Evolutionary conservation across 768 basidiomycete genomes (phyloP), one percentile per base, ranked within the genome.

Genomic region (Suillus weaverae): DNA sequence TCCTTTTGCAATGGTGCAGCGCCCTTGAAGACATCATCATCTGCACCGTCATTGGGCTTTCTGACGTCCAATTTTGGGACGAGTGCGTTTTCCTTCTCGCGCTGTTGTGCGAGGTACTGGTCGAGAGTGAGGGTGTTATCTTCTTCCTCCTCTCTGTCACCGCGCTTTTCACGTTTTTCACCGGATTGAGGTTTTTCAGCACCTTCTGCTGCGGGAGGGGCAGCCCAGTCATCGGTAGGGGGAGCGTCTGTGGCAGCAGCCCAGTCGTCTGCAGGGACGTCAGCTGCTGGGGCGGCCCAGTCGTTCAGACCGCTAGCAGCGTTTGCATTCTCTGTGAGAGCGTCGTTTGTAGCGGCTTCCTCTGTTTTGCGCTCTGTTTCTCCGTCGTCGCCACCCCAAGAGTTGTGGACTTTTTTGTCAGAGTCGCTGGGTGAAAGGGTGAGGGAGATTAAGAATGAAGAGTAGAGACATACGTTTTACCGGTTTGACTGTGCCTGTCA

Each of bases 361-460:
- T 98, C 96, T 39, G 83, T 84, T 80, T 89, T 89, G 72, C 94
- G 84, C 79, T 98, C 97, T 44, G 90, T 77, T 70, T 81, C 84
- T 70, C 91, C 94, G 70, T 95, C 92, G 68, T 95, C 94, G 48
- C 91, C 93, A 68, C 97, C 97, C 97, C 97, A 99, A 69, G 89
- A 90, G 74, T 94, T 91, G 76, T 94, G 91, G 71, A 96, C 80
- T 82, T 94, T 94, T 86, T 98, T 99, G 70, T 95, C 92, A 53
- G 93, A 90, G 80, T 99, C 97, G 76, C 93, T 95, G 67, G 56
- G 64, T 39, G 62, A 65, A 64, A 68, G 66, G 67, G 56, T 64
- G 64, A 61, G 54, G 35, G 30, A 62, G 4, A 5, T 61, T 54
- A 64, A 44, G 59, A 48, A 20, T 16, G 26, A 50, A 14, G 63